Evolutionary conservation across 371 early-diverging fungal species (phyloP).

Genomic region (Smittium culicis): DNA sequence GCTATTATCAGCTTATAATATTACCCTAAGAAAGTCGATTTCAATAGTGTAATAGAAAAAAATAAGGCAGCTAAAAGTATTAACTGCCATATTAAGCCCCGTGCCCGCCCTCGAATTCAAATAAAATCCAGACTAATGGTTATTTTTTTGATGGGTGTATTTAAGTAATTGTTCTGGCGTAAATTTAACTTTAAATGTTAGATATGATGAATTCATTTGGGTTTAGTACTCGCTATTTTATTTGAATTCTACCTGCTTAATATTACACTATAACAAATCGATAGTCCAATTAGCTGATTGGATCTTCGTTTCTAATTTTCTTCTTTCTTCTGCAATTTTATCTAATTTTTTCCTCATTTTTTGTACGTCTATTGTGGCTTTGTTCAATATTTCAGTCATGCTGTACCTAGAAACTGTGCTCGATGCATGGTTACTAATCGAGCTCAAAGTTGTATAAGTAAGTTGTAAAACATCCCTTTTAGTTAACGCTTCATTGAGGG

Average conservation of each 20-base stretch:
- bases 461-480: neutral
- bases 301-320: neutral
- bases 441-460: neutral
- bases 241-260: neutral
- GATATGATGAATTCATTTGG: no score
- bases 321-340: neutral
- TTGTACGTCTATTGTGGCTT: neutral
- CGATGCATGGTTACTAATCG: neutral
- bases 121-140: no score
- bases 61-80: no score
- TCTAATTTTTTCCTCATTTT: conserved; percentile 1
- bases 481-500: neutral
- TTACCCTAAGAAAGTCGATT: no score
- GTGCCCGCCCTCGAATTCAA: no score
- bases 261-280: neutral
- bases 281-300: neutral
- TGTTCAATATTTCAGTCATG: conserved; percentile 1
- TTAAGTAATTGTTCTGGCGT: no score
- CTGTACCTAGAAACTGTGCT: neutral
- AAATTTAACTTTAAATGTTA: no score
- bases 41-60: no score
- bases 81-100: no score
- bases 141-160: no score
- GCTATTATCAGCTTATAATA: no score
- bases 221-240: neutral